Evolutionary conservation across 495 filamentous ascomycete genomes (phyloP), one percentile per base, ranked within the genome.

Genomic region (Daldinia decipiens): DNA sequence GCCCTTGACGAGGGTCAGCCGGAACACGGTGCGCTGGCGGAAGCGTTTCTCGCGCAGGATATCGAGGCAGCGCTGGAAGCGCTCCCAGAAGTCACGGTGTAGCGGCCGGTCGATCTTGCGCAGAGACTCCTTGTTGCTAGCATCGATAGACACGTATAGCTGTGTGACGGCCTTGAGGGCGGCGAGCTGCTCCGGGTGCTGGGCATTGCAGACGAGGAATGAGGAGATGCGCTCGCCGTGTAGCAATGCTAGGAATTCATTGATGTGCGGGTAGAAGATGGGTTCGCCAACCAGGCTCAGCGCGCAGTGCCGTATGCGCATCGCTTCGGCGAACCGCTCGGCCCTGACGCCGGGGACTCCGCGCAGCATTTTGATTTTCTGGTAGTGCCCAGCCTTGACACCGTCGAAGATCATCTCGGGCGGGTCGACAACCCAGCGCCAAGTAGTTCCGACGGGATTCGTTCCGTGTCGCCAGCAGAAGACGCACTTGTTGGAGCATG

Each of bases 401-500:
- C 95, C 95, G 40, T 89, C 80, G 76, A 97, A 97, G 71, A 98
- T 96, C 68, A 92, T 77, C 26, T 97, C 90, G 0, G 95, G 94
- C 0, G 91, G 89, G 77, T 98, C 95, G 52, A 97, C 92, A 61
- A 93, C 88, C 95, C 95, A 98, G 52, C 95, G 89, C 95, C 95
- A 98, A 5, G 89, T 94, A 2, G 95, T 98, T 29, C 94, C 94
- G 15, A 98, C 95, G 0, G 95, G 95, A 79, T 98, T 98, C 0
- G 95, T 98, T 47, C 95, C 95, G 76, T 98, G 95, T 12, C 95
- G 90, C 95, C 95, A 98, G 85, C 95, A 98, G 82, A 98, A 98
- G 75, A 98, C 92, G 80, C 95, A 98, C 78, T 98, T 98, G 79
- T 98, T 98, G 72, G 91, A 94, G 85, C 95, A 98, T 15, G 93